Evolutionary conservation across 2,329 filamentous ascomycete genomes (phyloP).

Genomic region (Verruconis gallopava): DNA sequence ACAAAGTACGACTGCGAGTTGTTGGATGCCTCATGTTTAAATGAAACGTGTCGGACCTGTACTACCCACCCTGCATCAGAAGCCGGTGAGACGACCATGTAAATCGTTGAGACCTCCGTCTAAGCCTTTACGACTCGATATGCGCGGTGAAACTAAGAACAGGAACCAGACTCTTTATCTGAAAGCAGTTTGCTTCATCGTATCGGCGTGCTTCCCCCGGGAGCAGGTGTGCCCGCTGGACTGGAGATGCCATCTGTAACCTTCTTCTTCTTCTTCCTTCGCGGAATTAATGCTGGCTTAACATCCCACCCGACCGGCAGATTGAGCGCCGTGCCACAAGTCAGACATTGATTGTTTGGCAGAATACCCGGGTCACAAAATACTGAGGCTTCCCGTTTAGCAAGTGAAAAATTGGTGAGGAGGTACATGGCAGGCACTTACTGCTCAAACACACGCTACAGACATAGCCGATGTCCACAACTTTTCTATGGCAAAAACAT

Average conservation of each 20-base stretch:
- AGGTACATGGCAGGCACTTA: too few relatives aligned
- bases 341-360: slow-evolving; percentile 7
- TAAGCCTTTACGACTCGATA: too few relatives aligned
- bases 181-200: too few relatives aligned
- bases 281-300: slow-evolving; percentile 8
- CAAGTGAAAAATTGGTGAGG: background rate
- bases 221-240: background rate
- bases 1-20: too few relatives aligned
- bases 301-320: slow-evolving; percentile 4
- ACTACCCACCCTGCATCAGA: too few relatives aligned
- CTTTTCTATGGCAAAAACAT: slow-evolving; percentile 87
- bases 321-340: slow-evolving; percentile 9
- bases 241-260: slow-evolving; percentile 2
- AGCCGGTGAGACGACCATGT: too few relatives aligned
- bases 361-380: slow-evolving; percentile 10
- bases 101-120: too few relatives aligned
- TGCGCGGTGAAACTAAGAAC: too few relatives aligned
- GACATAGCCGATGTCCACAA: slow-evolving; percentile 86
- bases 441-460: slow-evolving; percentile 92
- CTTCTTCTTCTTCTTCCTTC: slow-evolving; percentile 12
- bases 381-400: slow-evolving; percentile 1
- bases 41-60: too few relatives aligned
- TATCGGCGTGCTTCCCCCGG: slow-evolving; percentile 1
- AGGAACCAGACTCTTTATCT: too few relatives aligned
- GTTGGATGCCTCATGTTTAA: too few relatives aligned